phyloP scores from a whole-genome alignment of 2,329 filamentous ascomycete genomes.

The Chalaropsis thielavioides region DNA sequence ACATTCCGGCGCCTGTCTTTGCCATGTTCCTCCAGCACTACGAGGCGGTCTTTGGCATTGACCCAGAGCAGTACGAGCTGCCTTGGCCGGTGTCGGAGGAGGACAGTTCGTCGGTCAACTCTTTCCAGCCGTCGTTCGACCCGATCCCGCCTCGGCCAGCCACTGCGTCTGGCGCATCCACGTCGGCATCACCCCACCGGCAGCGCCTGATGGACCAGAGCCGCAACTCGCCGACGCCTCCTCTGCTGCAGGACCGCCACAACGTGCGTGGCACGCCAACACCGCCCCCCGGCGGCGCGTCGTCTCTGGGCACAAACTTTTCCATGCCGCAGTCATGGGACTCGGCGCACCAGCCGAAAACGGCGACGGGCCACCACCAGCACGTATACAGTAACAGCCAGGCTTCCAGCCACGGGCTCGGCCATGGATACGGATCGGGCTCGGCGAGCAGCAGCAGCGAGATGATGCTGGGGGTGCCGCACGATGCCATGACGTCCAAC shows the following conservation, averaged over 20 bases:
- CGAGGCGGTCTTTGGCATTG: slow-evolving; percentile 64
- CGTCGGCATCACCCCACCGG: slow-evolving; percentile 36
- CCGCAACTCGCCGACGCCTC: slow-evolving; percentile 36
- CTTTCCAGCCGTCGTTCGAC: slow-evolving; percentile 14
- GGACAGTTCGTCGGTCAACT: slow-evolving; percentile 21
- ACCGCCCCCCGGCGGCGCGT: slow-evolving; percentile 22
- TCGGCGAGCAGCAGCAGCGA: slow-evolving; percentile 8
- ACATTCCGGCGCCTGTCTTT: slow-evolving; percentile 90
- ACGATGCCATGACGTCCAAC: slow-evolving; percentile 6
- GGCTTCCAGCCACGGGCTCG: slow-evolving; percentile 21
- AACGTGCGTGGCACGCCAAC: slow-evolving; percentile 30
- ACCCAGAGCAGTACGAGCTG: slow-evolving; percentile 49
- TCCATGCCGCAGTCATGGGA: slow-evolving; percentile 14
- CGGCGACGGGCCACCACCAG: slow-evolving; percentile 25
- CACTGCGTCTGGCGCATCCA: slow-evolving; percentile 32
- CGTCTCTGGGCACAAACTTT: slow-evolving; percentile 18
- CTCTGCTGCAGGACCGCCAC: slow-evolving; percentile 26
- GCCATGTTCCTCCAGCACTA: slow-evolving; percentile 88
- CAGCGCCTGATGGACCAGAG: slow-evolving; percentile 31
- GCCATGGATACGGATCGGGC: slow-evolving; percentile 6
- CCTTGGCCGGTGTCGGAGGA: slow-evolving; percentile 31
- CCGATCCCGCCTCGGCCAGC: slow-evolving; percentile 32
- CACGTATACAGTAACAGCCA: slow-evolving; percentile 28
- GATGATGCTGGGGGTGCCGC: slow-evolving; percentile 15
- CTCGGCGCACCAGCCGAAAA: background rate